phyloP scores from a whole-genome alignment of 257 asterid species.

The Jacaranda copaia region DNA sequence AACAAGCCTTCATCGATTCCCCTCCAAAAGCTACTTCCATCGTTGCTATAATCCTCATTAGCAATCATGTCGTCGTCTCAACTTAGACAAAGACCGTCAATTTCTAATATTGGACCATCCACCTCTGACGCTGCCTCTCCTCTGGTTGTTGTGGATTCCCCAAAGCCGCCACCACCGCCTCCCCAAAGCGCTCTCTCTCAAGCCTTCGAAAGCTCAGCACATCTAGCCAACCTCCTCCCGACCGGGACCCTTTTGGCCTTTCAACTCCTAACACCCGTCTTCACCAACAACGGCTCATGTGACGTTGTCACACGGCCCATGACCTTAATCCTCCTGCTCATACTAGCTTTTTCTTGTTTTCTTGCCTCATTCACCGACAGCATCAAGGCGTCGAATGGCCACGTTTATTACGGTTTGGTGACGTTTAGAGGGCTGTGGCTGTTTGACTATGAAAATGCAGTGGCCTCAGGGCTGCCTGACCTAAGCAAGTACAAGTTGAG shows the following conservation, averaged over 20 bases:
- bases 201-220: slow-evolving; percentile 59
- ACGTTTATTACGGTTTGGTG: slow-evolving; percentile 61
- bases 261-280: slow-evolving; percentile 70
- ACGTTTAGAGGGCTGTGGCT: slow-evolving; percentile 67
- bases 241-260: slow-evolving; percentile 78
- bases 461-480: slow-evolving; percentile 47
- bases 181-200: slow-evolving; percentile 50
- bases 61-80: slow-evolving; percentile 32
- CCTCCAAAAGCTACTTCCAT: neutral
- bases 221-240: slow-evolving; percentile 83
- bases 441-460: slow-evolving; percentile 49
- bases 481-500: slow-evolving; percentile 54
- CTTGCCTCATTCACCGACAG: slow-evolving; percentile 79
- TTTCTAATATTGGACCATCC: slow-evolving; percentile 19
- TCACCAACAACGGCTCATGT: slow-evolving; percentile 70
- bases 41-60: neutral
- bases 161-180: slow-evolving; percentile 34
- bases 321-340: slow-evolving; percentile 49
- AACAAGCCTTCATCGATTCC: neutral
- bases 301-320: slow-evolving; percentile 49
- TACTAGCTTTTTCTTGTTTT: slow-evolving; percentile 61
- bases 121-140: slow-evolving; percentile 11
- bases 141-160: neutral
- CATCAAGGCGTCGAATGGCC: slow-evolving; percentile 53
- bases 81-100: slow-evolving; percentile 45